phyloP scores from a whole-genome alignment of 108 stramenopile genomes.

The Craspedostauros australis region DNA sequence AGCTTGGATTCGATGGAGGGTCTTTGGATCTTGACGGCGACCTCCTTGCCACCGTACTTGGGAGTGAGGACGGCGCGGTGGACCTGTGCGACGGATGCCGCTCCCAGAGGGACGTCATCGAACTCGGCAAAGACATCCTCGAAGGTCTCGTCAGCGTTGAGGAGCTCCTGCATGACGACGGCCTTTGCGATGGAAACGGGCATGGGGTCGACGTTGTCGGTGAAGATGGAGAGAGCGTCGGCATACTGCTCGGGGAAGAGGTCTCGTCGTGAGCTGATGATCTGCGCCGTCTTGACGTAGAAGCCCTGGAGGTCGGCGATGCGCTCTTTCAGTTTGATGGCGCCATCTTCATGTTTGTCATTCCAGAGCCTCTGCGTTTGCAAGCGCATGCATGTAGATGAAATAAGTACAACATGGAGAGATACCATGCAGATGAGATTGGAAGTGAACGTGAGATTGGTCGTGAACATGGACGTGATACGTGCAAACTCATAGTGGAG shows the following conservation, averaged over 20 bases:
- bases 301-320: conserved; percentile 89
- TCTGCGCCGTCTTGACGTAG: conserved; percentile 85
- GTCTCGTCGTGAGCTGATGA: conserved; percentile 74
- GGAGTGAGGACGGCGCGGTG: conserved; percentile 82
- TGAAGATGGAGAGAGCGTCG: conserved; percentile 64
- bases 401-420: not conserved
- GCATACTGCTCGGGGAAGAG: conserved; percentile 91
- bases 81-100: conserved; percentile 87
- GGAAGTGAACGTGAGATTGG: too few species aligned
- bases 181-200: conserved; percentile 70
- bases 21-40: conserved; percentile 95
- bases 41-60: conserved; percentile 76
- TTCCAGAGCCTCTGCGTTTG: conserved; percentile 42
- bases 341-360: conserved; percentile 69
- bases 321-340: conserved; percentile 51
- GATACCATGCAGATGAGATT: not conserved
- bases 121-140: conserved; percentile 83
- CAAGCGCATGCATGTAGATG: conserved; percentile 13
- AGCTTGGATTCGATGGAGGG: conserved; percentile 89
- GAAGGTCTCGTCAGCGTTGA: conserved; percentile 54
- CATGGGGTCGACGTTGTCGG: conserved; percentile 89
- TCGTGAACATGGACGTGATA: too few species aligned
- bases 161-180: conserved; percentile 52
- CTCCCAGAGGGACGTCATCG: conserved; percentile 64
- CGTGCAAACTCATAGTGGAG: too few species aligned